phyloP scores from a whole-genome alignment of 495 filamentous ascomycete species.

The Penicillium goetzii region DNA sequence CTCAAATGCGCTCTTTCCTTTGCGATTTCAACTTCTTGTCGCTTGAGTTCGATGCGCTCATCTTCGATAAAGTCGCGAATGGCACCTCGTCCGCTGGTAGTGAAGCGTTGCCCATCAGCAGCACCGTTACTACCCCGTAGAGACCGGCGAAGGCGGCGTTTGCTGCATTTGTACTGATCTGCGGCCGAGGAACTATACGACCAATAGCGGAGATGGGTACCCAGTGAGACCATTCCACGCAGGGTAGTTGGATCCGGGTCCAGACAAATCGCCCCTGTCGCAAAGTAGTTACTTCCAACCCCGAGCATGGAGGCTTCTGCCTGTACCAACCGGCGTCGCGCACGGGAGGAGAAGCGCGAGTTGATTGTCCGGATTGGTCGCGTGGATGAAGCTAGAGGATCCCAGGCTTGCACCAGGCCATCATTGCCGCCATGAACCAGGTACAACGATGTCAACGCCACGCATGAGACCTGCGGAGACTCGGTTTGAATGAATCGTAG shows the following conservation, averaged over 20 bases:
- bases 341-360: conserved; percentile 80
- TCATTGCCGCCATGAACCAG: conserved; percentile 93
- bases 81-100: conserved; percentile 61
- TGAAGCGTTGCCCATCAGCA: conserved; percentile 58
- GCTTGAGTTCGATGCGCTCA: conserved; percentile 76
- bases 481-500: conserved; percentile 86
- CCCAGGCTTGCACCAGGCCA: conserved; percentile 95
- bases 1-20: conserved; percentile 69
- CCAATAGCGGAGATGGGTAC: conserved; percentile 89
- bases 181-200: conserved; percentile 76
- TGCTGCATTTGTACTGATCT: conserved; percentile 66
- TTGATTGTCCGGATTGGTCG: conserved; percentile 87
- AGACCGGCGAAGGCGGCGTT: conserved; percentile 62
- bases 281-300: conserved; percentile 76
- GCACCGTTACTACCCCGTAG: conserved; percentile 62
- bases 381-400: conserved; percentile 80
- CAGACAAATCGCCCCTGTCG: conserved; percentile 79
- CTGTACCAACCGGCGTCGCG: conserved; percentile 72
- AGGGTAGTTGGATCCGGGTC: conserved; percentile 88
- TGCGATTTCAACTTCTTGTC: conserved; percentile 65
- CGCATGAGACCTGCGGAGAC: conserved; percentile 81
- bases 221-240: conserved; percentile 89
- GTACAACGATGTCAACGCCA: conserved; percentile 86
- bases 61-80: conserved; percentile 80
- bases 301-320: conserved; percentile 68